These are phyloP conservation scores for Smittium culicis DNA, from an alignment of 371 early-diverging fungal species.

Conservation along the genomic window DNA sequence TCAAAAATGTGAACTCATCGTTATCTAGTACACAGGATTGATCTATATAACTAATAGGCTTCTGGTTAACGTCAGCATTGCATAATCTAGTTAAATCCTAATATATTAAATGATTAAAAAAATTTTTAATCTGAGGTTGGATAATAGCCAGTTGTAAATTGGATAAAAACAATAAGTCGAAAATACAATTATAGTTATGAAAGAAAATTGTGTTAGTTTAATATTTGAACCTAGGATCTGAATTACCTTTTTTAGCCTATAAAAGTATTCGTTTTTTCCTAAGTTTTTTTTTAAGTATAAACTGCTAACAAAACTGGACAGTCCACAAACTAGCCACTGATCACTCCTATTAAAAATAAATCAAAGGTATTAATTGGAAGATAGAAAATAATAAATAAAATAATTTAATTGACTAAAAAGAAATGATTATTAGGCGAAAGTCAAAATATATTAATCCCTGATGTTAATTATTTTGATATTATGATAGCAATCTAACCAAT, in stretches of 20 bases:
- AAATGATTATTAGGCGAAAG: no score
- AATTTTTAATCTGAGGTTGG: no score
- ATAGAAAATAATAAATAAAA: background rate
- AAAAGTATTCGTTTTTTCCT: constrained; percentile 78
- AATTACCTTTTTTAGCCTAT: constrained; percentile 41
- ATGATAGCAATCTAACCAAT: no score
- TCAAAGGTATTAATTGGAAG: background rate
- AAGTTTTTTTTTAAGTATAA: constrained; percentile 60
- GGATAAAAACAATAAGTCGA: background rate
- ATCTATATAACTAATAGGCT: constrained; percentile 58
- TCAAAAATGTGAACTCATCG: constrained; percentile 62
- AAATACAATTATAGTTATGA: background rate
- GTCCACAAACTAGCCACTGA: constrained; percentile 70
- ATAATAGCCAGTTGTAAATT: background rate
- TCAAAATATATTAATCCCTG: no score
- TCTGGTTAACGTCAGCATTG: constrained; percentile 65
- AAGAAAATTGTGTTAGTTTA: no score
- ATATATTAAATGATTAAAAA: background rate
- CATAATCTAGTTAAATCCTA: constrained; percentile 76
- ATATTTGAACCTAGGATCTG: no score
- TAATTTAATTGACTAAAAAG: no score
- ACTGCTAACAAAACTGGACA: constrained; percentile 57
- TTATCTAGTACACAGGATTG: constrained; percentile 46
- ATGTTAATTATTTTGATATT: no score
- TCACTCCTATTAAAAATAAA: constrained; percentile 40